These are phyloP conservation scores for Rosa lucieae DNA, from an alignment of 306 rosid genomes.

Conservation along the genomic window DNA sequence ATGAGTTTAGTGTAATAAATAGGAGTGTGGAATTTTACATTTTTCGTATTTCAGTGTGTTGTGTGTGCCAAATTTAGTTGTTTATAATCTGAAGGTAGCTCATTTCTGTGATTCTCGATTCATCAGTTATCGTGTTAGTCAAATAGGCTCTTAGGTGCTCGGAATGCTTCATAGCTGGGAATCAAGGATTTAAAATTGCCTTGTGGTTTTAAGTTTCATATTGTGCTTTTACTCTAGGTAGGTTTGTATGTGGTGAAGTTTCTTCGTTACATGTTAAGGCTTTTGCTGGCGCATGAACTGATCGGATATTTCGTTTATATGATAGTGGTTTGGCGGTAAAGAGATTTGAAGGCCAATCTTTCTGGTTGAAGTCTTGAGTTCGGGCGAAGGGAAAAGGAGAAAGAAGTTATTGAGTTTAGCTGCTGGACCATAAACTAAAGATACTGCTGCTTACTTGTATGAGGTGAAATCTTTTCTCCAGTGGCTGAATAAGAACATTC, in stretches of 20 bases:
- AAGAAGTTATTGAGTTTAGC: slow-evolving; percentile 4
- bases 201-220: neutral
- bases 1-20: neutral
- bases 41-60: neutral
- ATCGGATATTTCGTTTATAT: neutral
- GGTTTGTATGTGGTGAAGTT: neutral
- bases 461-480: slow-evolving; percentile 1
- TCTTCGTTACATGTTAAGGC: neutral
- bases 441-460: slow-evolving; percentile 10
- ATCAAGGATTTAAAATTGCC: neutral
- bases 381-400: neutral
- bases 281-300: neutral
- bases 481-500: slow-evolving; percentile 39
- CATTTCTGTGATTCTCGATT: neutral
- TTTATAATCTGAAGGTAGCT: neutral
- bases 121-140: neutral
- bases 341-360: neutral
- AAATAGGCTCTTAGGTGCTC: neutral
- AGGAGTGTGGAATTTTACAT: neutral
- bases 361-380: neutral
- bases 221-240: neutral
- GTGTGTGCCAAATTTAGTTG: neutral
- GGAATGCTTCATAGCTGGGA: neutral
- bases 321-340: slow-evolving; percentile 10
- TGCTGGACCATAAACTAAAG: neutral